Evolutionary conservation across 768 basidiomycete genomes (phyloP), one percentile per base, ranked within the genome.

Genomic region (Russula ochroleuca): DNA sequence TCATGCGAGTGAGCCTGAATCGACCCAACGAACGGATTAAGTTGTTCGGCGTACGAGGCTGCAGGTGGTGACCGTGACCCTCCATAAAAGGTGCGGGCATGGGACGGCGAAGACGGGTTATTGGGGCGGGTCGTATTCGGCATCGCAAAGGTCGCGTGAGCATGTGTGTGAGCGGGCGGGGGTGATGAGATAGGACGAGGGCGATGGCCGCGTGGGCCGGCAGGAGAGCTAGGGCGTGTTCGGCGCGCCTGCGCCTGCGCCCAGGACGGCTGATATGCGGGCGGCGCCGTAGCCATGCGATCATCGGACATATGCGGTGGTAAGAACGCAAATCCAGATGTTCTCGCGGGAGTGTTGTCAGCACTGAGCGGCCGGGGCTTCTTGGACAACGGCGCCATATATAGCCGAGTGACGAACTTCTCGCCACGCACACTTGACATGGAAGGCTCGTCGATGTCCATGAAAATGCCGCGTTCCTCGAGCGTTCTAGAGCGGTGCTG

Each of bases 401-500:
- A 81, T 57, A 79, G 75, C 63, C 78, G 79, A 35, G 70, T 76
- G 51, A 81, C 57, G 17, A 75, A 57, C 43, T 72, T 78, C 59
- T 73, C 72, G 11, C 72, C 70, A 8, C 68, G 65, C 5, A 67
- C 68, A 61, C 67, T 70, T 15, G 71, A 57, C 13, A 72, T 65
- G 21, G 55, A 54, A 13, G 53, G 35, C 37, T 72, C 73, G 62
- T 76, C 75, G 11, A 71, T 52, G 53, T 77, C 73, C 62, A 77
- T 73, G 57, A 80, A 74, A 56, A 77, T 80, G n/a, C 79, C 81
- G 69, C 82, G 78, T 51, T 84, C 81, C 69, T 83, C 78, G 69
- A 85, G 75, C 0, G 77, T 77, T 60, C 83, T 84, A 69, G 92
- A 86, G 63, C 89, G 83, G 70, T 92, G 90, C 73, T 83, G 83